These are phyloP conservation scores for Colletotrichum sp. DNA, from an alignment of 2,329 filamentous ascomycete genomes.

Conservation along the genomic window DNA sequence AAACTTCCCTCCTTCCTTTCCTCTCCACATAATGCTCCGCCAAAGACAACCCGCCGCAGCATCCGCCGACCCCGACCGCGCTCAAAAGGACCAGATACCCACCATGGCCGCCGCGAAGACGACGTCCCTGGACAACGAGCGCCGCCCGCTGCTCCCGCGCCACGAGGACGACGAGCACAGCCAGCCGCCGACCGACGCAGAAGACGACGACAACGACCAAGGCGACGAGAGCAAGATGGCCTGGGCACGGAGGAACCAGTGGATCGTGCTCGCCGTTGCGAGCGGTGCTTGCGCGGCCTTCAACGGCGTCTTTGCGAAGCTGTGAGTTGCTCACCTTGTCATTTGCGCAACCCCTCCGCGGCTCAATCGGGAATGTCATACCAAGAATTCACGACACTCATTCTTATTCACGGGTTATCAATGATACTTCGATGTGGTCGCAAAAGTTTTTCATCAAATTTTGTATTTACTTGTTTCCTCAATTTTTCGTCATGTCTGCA, in stretches of 20 bases:
- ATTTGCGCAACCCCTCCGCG: neutral
- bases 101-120: conserved; percentile 23
- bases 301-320: conserved; percentile 84
- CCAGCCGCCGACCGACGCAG: neutral
- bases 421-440: no score
- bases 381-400: neutral
- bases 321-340: conserved; percentile 55
- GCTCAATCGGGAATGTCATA: neutral
- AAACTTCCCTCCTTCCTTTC: neutral
- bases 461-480: neutral
- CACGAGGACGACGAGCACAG: conserved; percentile 11
- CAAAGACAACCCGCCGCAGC: conserved; percentile 24
- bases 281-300: conserved; percentile 81
- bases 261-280: conserved; percentile 73
- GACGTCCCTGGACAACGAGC: conserved; percentile 23
- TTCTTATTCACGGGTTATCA: neutral
- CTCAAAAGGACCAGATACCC: conserved; percentile 19
- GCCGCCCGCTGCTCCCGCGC: conserved; percentile 25
- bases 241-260: conserved; percentile 46
- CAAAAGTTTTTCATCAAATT: neutral
- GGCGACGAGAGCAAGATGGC: conserved; percentile 11
- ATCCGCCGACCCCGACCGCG: neutral
- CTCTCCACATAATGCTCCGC: conserved; percentile 25
- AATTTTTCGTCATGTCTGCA: neutral
- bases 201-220: neutral